A percentile compares a stretch with the other conserved stretches of the same genome.
Conservation (phyloP, 768 basidiomycete genomes). For the Xerocomus potaroensis region DNA sequence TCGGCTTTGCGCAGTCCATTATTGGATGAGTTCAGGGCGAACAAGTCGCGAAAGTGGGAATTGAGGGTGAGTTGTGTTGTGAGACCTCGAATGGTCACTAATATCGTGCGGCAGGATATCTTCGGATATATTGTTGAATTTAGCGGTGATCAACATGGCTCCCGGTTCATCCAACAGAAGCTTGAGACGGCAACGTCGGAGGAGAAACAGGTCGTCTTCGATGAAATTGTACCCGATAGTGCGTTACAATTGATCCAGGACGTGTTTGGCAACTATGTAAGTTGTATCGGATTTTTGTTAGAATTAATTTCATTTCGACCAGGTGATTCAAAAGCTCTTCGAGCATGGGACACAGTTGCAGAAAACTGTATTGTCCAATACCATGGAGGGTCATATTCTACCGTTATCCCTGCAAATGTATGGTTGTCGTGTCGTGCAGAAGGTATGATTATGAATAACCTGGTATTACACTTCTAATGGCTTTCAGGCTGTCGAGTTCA, state of each 20-base stretch:
- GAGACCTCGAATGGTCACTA: neutral
- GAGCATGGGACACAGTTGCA: conserved; percentile 80
- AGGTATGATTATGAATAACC: conserved; percentile 45
- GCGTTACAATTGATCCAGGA: conserved; percentile 78
- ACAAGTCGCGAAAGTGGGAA: conserved; percentile 79
- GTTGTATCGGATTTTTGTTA: conserved; percentile 22
- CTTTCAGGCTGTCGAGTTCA: conserved; percentile 74
- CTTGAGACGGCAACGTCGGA: conserved; percentile 73
- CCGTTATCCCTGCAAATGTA: conserved; percentile 87
- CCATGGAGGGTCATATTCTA: conserved; percentile 76
- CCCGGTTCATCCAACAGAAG: conserved; percentile 93
- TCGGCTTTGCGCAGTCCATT: conserved; percentile 59
- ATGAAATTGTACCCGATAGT: conserved; percentile 80
- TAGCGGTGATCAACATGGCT: conserved; percentile 93
- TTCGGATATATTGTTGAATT: conserved; percentile 86
- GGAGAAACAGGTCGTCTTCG: conserved; percentile 75
- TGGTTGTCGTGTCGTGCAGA: conserved; percentile 93
- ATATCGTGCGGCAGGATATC: conserved; percentile 60
- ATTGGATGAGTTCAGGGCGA: conserved; percentile 81
- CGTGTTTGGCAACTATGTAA: conserved; percentile 94
- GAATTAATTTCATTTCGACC: conserved; percentile 6
- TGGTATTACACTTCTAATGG: conserved; percentile 2
- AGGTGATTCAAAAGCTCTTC: conserved; percentile 94
- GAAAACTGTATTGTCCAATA: conserved; percentile 59
- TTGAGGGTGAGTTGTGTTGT: conserved; percentile 50